Base-by-base conservation (phyloP, 2,329 filamentous ascomycete genomes). In the Didymella segeticola region DNA sequence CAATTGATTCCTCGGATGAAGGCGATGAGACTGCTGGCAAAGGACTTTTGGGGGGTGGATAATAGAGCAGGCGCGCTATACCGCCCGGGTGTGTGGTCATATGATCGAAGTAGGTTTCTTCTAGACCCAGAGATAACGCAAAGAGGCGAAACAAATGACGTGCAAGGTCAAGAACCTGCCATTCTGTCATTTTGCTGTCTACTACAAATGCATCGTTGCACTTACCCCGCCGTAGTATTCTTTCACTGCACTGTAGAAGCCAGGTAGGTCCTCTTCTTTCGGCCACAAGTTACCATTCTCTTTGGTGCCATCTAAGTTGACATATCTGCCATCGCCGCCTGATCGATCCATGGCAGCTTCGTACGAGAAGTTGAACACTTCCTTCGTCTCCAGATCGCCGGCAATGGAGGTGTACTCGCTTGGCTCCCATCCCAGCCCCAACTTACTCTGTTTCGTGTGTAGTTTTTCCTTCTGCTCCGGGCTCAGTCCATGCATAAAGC, bases 291-390 rank as follows among this genome's bases (percentile, higher is more conserved):
- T 78, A 0, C 62, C 70, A n/a, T 72, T 71, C 5, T 58, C 60
- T 11, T 56, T 61, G 4, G 59, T 65, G 5, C 77, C 77, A 56
- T 79, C 76, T 4, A 79, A 57, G 29, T 79, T 75, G 12, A 63
- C 60, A 56, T 78, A 78, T 52, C 68, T 52, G 4, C 76, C 76
- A 66, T 79, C 76, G 12, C 76, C 75, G 4, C 75, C 76, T 1
- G 64, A 72, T 2, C 62, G 66, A 49, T 78, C 77, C 5, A 79
- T 63, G 8, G 59, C 68, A 17, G 60, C 64, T 58, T 78, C 77
- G 48, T 79, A 79, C 6, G 74, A 72, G 62, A 73, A 78, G 43
- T 78, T 78, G 62, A 77, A 78, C 2, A 69, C 74, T 47, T 78
- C 74, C 50, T 78, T 78, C 0, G 71, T 73, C 60, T 79, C 76